Base-by-base conservation (phyloP, 2,329 filamentous ascomycete species). In the Botrytis paeoniae region DNA sequence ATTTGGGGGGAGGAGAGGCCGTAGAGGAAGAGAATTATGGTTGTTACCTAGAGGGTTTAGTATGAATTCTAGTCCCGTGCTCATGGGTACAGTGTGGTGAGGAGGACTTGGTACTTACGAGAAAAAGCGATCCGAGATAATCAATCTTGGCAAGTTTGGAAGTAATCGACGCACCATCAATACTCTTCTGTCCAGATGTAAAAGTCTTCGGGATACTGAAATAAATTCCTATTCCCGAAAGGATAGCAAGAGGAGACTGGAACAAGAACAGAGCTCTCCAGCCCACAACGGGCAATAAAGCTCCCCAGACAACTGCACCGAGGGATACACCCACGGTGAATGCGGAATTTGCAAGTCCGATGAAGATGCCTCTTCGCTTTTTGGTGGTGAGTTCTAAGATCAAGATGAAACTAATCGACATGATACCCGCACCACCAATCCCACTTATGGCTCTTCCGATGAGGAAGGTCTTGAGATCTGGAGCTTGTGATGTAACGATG, bases 181-280 rank as follows among this genome's bases (percentile, higher is more conserved):
- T 80, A 73, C 80, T 79, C 75, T 83, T 83, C n/a, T 81, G 62
- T 1, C 78, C 76, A 18, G 78, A 78, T 29, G 76, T 79, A 69
- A 82, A 83, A 70, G 79, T 72, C 73, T 83, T 76, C 70, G 93
- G 93, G 29, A 96, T 89, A 69, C 89, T 89, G 37, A 92, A 82
- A 73, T 90, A 90, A 1, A 94, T 85, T 0, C 86, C 85, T 0
- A 89, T 78, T 0, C 91, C 92, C 3, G 89, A 87, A 1, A 89
- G 54, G 2, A 94, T 75, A 7, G 87, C 85, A 3, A 92, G 77
- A 0, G 93, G 92, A 1, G 89, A 86, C 80, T 97, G 93, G 5
- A 89, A 82, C 84, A 89, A 91, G 80, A 96, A 96, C 1, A 97
- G 83, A 7, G 89, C 85, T 77, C 93, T 86, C 92, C 93, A 96